Percentiles rank a stretch among this genome's conserved stretches.
phyloP scores from a whole-genome alignment of 2,329 filamentous ascomycete genomes.

The Ceratocystis lukuohia region DNA sequence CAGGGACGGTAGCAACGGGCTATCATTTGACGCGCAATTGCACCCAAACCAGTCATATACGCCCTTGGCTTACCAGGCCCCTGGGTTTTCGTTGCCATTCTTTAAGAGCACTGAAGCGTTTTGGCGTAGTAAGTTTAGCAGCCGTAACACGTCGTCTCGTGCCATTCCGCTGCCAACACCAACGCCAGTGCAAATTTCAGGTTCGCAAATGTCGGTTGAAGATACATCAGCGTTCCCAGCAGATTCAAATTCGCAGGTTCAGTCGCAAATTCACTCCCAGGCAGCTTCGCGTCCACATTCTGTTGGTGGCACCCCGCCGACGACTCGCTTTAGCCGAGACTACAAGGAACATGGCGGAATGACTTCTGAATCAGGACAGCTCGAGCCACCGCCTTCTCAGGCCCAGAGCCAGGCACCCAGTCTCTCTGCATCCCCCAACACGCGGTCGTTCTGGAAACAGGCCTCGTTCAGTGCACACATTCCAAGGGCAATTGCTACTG shows the following conservation, averaged over 20 bases:
- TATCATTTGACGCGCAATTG: neutral
- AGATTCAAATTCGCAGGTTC: constrained; percentile 38
- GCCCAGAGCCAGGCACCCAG: constrained; percentile 24
- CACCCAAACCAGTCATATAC: constrained; percentile 39
- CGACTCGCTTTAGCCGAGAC: constrained; percentile 33
- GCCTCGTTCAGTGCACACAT: constrained; percentile 41
- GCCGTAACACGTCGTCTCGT: constrained; percentile 36
- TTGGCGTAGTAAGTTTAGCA: constrained; percentile 40
- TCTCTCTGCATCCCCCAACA: constrained; percentile 47
- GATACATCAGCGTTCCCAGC: constrained; percentile 25
- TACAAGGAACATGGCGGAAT: constrained; percentile 22
- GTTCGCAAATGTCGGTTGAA: constrained; percentile 45
- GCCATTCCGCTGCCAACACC: constrained; percentile 45
- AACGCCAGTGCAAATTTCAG: constrained; percentile 41
- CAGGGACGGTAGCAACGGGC: constrained; percentile 28
- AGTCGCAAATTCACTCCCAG: constrained; percentile 15
- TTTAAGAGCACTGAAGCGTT: constrained; percentile 45
- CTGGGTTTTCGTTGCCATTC: constrained; percentile 53
- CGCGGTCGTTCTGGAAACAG: constrained; percentile 36
- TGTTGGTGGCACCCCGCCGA: constrained; percentile 44
- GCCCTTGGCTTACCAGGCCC: constrained; percentile 51
- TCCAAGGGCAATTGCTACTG: constrained; percentile 21
- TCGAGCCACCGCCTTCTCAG: constrained; percentile 30
- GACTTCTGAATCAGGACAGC: constrained; percentile 29
- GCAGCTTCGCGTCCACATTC: constrained; percentile 12